A percentile compares a stretch with the other conserved stretches of the same genome.
Evolutionary conservation across 495 filamentous ascomycete species (phyloP).

Genomic region (Penicillium ochrochloron): DNA sequence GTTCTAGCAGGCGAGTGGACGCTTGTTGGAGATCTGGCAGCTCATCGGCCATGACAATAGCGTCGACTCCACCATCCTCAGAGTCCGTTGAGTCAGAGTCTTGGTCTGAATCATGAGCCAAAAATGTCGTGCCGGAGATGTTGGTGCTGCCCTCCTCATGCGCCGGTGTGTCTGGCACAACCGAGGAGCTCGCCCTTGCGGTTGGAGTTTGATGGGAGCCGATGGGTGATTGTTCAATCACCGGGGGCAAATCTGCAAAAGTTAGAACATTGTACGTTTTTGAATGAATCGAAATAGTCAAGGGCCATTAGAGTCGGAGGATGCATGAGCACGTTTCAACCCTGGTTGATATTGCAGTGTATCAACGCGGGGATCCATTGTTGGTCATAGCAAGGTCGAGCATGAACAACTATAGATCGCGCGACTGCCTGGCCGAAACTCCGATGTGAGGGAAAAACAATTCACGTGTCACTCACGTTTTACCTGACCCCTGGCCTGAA

Average conservation of each 20-base stretch:
- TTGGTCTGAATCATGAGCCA: slow-evolving; percentile 19
- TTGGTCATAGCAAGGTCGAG: neutral
- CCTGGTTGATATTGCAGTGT: neutral
- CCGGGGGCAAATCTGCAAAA: slow-evolving; percentile 18
- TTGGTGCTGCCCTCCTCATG: slow-evolving; percentile 40
- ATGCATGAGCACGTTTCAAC: neutral
- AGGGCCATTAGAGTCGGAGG: neutral
- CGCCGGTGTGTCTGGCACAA: slow-evolving; percentile 34
- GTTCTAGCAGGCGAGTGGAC: slow-evolving; percentile 32
- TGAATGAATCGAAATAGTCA: neutral
- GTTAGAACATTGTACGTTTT: slow-evolving; percentile 16
- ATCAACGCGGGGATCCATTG: neutral
- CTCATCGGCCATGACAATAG: slow-evolving; percentile 39
- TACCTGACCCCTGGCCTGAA: neutral
- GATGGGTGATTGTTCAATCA: slow-evolving; percentile 23
- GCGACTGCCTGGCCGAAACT: neutral
- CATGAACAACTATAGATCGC: neutral
- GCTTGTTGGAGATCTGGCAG: slow-evolving; percentile 40
- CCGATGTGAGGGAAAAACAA: neutral
- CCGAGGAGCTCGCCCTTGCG: slow-evolving; percentile 11
- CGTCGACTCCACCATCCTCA: slow-evolving; percentile 34
- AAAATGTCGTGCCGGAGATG: slow-evolving; percentile 48
- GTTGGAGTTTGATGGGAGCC: slow-evolving; percentile 10
- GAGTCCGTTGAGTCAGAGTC: slow-evolving; percentile 13
- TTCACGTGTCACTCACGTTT: slow-evolving; percentile 12